Evolutionary conservation across 192 early-diverging fungal genomes (phyloP), one percentile per base, ranked within the genome.

Genomic region (Spizellomyces sp.): DNA sequence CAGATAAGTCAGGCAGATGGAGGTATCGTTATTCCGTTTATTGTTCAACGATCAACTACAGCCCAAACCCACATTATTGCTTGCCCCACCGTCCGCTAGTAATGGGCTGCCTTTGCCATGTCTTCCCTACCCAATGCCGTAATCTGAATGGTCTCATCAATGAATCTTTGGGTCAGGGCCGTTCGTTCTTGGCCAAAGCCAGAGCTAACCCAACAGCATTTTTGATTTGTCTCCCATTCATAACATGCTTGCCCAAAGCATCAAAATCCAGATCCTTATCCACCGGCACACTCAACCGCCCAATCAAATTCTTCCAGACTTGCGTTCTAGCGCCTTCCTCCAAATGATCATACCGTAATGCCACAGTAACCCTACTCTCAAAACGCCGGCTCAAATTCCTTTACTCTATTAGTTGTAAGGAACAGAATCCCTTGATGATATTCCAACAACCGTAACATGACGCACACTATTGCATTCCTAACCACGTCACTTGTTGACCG

Each of bases 361-460:
- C 79, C 14, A 88, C 71, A 10, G 81, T 88, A 15, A 88, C 80
- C 19, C 86, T 59, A 41, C 57, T 65, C 69, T 87, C 79, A 44
- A n/a, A 88, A 80, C 12, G 87, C 87, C 27, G 79, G 77, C 58
- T 89, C 87, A 72, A 89, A 89, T n/a, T 77, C 73, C 21, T 19
- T 45, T 8, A 87, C 87, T 12, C 87, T 64, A 65, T 89, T 89
- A n/a, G 87, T 89, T 9, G 87, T 89, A 21, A 89, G 67, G 67
- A 89, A 89, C 9, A 89, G 73, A 52, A 89, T 88, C 4, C 87
- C 87, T 42, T 76, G 81, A 50, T 89, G 83, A 62, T 89, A 89
- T 72, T 89, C 87, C 15, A 89, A 58, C 46, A 89, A 62, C 8
- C 85, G 68, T 17, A 89, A 74, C 76, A 89, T 82, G 45, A 89